Evolutionary conservation across 106 monocot species (phyloP).

Genomic region (Agapanthus africanus): DNA sequence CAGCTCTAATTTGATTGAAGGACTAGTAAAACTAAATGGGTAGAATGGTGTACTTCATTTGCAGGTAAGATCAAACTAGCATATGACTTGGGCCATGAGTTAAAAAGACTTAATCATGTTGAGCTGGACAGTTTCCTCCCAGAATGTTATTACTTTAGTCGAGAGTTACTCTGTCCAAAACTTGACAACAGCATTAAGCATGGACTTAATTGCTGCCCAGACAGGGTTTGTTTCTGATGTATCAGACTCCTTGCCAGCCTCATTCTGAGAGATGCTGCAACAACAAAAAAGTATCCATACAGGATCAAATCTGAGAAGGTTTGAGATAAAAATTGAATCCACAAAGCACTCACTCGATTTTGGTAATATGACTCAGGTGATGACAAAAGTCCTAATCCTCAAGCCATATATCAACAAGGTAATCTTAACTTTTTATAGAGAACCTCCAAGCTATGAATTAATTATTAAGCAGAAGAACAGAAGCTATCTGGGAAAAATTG

Average conservation of each 20-base stretch:
- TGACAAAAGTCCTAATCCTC: not conserved
- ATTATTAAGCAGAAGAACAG: not conserved
- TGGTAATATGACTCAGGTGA: not conserved
- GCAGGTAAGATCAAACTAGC: not conserved
- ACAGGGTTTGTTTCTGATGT: not conserved
- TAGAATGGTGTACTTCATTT: not conserved
- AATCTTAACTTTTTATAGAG: not conserved
- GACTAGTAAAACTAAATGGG: not conserved
- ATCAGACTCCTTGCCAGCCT: not conserved
- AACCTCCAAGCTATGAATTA: not conserved
- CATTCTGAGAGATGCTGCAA: constrained; percentile 6
- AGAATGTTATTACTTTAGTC: not conserved
- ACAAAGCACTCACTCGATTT: not conserved
- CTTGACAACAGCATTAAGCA: constrained; percentile 5
- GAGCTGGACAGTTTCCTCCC: not conserved
- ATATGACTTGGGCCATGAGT: not conserved
- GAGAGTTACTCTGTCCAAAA: constrained; percentile 11
- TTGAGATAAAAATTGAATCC: not conserved
- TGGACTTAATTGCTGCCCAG: constrained; percentile 5
- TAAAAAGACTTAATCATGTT: not conserved
- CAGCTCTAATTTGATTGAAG: not conserved
- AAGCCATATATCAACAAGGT: not conserved
- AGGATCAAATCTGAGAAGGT: constrained; percentile 4
- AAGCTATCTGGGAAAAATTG: not conserved
- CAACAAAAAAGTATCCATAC: not conserved